Percentiles rank a stretch among this genome's conserved stretches.
Evolutionary conservation across 805 yeast species (phyloP).

Genomic region (Metschnikowia continentalis): DNA sequence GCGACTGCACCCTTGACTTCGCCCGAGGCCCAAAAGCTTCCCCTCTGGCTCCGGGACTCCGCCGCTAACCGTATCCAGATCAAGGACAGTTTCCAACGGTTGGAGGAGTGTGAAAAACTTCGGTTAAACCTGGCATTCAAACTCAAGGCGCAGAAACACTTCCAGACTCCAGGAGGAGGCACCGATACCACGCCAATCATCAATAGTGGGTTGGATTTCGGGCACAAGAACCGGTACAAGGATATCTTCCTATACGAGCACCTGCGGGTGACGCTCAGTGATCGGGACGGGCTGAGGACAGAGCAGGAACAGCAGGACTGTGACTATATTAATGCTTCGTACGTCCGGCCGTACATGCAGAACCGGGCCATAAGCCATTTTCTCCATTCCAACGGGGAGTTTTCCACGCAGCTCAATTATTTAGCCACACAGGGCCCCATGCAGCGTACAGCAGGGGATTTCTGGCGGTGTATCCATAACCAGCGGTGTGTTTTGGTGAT

Average conservation of each 20-base stretch:
- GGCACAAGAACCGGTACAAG: conserved; percentile 20
- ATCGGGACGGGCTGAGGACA: conserved; percentile 1
- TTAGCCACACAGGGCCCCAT: conserved; percentile 93
- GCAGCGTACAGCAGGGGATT: conserved; percentile 68
- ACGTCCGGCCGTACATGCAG: conserved; percentile 31
- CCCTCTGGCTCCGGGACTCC: conserved; percentile 15
- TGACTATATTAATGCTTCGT: conserved; percentile 87
- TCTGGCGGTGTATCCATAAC: conserved; percentile 73
- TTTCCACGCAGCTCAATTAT: conserved; percentile 27
- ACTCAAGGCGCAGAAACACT: conserved; percentile 1
- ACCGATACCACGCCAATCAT: conserved; percentile 38
- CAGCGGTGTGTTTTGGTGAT: conserved; percentile 63
- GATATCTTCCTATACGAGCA: conserved; percentile 20
- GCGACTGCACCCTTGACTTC: conserved; percentile 2
- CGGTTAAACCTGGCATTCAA: conserved; percentile 45
- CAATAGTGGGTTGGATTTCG: conserved; percentile 37
- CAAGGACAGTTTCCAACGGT: conserved; percentile 46
- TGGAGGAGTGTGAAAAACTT: conserved; percentile 67
- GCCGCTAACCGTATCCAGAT: conserved; percentile 14
- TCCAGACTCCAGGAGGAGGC: conserved; percentile 17
- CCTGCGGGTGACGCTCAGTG: conserved; percentile 15
- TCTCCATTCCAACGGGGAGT: background rate
- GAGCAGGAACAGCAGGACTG: conserved; percentile 15
- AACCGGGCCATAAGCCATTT: background rate
- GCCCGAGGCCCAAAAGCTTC: conserved; percentile 9